Evolutionary conservation across 768 basidiomycete species (phyloP).

Genomic region (Mycena leptocephala): DNA sequence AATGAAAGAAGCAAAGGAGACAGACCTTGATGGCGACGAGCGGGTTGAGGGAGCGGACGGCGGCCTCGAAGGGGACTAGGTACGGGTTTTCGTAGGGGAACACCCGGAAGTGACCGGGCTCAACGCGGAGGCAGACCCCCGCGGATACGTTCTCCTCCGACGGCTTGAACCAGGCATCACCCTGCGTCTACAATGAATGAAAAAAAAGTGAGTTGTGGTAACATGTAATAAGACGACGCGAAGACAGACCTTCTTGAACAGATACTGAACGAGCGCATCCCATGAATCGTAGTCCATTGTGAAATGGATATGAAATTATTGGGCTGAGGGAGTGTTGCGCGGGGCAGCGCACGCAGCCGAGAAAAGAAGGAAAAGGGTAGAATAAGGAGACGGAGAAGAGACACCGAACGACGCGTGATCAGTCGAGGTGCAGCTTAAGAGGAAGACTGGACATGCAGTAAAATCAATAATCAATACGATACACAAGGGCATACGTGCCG

Average conservation of each 20-base stretch:
- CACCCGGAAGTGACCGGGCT: conserved; percentile 79
- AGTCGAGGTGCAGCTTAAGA: neutral
- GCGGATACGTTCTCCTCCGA: conserved; percentile 87
- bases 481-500: no score
- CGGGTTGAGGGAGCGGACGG: conserved; percentile 83
- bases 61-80: conserved; percentile 87
- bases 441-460: neutral
- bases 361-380: conserved; percentile 30
- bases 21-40: conserved; percentile 83
- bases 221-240: conserved; percentile 17
- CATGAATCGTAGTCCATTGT: conserved; percentile 86
- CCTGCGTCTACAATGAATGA: conserved; percentile 70
- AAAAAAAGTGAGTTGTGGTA: no score
- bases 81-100: conserved; percentile 91
- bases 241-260: conserved; percentile 78
- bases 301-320: no score
- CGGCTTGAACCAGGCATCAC: conserved; percentile 91
- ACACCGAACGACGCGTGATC: neutral
- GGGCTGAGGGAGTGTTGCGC: neutral
- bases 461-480: neutral
- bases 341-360: no score
- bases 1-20: neutral
- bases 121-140: conserved; percentile 83
- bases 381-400: neutral
- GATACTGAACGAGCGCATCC: conserved; percentile 85